These are phyloP conservation scores for Pittosporum tobira DNA, from an alignment of 129 eudicot genomes.

Conservation along the genomic window DNA sequence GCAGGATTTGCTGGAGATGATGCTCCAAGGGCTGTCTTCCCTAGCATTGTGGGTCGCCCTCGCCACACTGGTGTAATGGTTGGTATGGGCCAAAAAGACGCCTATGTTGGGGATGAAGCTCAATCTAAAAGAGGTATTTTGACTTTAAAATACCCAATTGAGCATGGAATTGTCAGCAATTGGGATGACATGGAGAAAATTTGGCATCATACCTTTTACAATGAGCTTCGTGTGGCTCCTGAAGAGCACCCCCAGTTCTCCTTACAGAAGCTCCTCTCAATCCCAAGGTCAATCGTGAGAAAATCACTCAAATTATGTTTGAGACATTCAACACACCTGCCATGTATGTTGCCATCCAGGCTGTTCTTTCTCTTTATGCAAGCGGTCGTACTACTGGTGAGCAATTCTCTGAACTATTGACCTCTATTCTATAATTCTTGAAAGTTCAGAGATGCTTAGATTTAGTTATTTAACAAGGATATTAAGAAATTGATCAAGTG, in stretches of 20 bases:
- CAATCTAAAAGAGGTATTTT: constrained; percentile 7
- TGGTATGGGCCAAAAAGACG: constrained; percentile 12
- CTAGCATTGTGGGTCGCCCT: constrained; percentile 4
- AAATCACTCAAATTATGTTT: constrained; percentile 15
- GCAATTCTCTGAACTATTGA: background rate
- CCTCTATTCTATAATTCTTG: too few relatives aligned
- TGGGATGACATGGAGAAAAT: constrained; percentile 12
- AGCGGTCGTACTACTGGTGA: constrained; percentile 25
- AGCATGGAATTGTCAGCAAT: constrained; percentile 6
- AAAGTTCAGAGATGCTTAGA: too few relatives aligned
- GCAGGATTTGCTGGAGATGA: constrained; percentile 13
- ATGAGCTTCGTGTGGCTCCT: constrained; percentile 22
- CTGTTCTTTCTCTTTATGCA: constrained; percentile 23
- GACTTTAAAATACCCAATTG: constrained; percentile 7
- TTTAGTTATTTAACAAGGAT: background rate
- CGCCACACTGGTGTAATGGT: constrained; percentile 12
- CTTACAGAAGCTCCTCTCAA: constrained; percentile 18
- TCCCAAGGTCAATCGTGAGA: constrained; percentile 22
- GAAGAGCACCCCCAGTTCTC: constrained; percentile 26
- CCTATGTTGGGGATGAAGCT: constrained; percentile 12
- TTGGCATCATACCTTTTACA: constrained; percentile 8
- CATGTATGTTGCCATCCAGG: constrained; percentile 14
- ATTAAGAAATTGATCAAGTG: background rate
- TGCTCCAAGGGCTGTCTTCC: constrained; percentile 10
- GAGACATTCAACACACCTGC: constrained; percentile 12